A percentile compares a stretch with the other conserved stretches of the same genome.
These are phyloP conservation scores for Phanerochaete sordida DNA, from an alignment of 768 basidiomycete genomes.

Conservation along the genomic window DNA sequence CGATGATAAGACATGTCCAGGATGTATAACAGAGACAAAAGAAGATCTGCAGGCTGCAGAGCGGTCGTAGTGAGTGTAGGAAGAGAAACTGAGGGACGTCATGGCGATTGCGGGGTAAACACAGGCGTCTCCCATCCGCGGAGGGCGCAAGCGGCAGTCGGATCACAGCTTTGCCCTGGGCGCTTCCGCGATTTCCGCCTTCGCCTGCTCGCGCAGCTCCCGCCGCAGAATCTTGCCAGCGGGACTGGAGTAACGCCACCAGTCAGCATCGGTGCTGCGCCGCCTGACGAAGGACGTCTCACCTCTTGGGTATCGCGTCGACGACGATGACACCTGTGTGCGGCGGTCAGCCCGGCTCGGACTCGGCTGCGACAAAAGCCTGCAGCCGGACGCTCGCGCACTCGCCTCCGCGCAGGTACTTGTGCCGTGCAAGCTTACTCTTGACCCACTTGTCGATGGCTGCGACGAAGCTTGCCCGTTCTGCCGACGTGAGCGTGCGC, in stretches of 20 bases:
- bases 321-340: constrained; percentile 48
- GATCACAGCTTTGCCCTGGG: constrained; percentile 3
- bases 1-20: too few relatives aligned
- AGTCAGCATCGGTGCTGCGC: too few relatives aligned
- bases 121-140: too few relatives aligned
- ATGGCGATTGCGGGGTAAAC: too few relatives aligned
- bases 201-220: constrained; percentile 66
- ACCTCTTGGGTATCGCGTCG: constrained; percentile 70
- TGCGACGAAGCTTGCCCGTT: constrained; percentile 41
- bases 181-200: constrained; percentile 37
- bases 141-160: not conserved
- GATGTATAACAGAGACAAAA: too few relatives aligned
- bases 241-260: constrained; percentile 42
- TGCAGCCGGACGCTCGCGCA: too few relatives aligned
- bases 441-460: constrained; percentile 64
- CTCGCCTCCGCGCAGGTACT: constrained; percentile 63
- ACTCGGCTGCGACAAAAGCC: not conserved
- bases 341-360: not conserved
- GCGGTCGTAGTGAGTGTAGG: too few relatives aligned
- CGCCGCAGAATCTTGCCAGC: constrained; percentile 86
- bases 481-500: constrained; percentile 3
- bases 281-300: not conserved
- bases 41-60: too few relatives aligned
- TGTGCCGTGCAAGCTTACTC: constrained; percentile 65
- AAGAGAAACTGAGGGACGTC: too few relatives aligned